Evolutionary conservation across 306 rosid genomes (phyloP).

Genomic region (Acmispon strigosus): DNA sequence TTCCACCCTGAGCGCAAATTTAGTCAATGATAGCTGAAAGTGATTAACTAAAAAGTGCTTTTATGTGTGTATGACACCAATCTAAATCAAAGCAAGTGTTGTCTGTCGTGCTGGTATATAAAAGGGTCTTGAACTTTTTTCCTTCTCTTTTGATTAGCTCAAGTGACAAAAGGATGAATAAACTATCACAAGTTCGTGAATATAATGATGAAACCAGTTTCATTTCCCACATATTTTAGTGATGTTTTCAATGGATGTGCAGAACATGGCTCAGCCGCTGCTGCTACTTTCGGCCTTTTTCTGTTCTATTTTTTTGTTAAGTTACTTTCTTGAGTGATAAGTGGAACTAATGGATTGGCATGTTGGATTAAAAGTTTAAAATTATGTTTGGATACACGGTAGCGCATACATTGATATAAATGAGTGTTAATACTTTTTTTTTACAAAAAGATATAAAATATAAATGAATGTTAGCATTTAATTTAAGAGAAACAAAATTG

Average conservation of each 20-base stretch:
- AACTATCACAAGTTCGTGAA: slow-evolving; percentile 23
- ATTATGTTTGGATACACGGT: too few relatives aligned
- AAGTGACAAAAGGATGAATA: slow-evolving; percentile 21
- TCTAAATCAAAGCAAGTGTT: slow-evolving; percentile 34
- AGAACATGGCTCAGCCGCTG: slow-evolving; percentile 22
- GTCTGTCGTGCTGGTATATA: slow-evolving; percentile 19
- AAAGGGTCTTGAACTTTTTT: slow-evolving; percentile 6
- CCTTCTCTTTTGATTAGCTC: slow-evolving; percentile 11
- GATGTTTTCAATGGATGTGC: slow-evolving; percentile 30
- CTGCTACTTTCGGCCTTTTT: not conserved
- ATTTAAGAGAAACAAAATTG: too few relatives aligned
- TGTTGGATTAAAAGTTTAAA: too few relatives aligned
- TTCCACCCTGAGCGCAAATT: slow-evolving; percentile 13
- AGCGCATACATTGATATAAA: too few relatives aligned
- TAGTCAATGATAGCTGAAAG: slow-evolving; percentile 48
- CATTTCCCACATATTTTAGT: slow-evolving; percentile 1
- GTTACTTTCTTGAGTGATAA: slow-evolving; percentile 2
- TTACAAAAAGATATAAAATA: too few relatives aligned
- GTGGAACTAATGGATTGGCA: slow-evolving; percentile 20
- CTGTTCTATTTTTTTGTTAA: not conserved
- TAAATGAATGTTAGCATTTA: too few relatives aligned
- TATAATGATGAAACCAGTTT: slow-evolving; percentile 35
- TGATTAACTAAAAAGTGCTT: slow-evolving; percentile 26
- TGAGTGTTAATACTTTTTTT: too few relatives aligned
- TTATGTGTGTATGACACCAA: slow-evolving; percentile 28